Base-by-base conservation (phyloP, 1,139 yeast species). In the Blastobotrys petasosporus region DNA sequence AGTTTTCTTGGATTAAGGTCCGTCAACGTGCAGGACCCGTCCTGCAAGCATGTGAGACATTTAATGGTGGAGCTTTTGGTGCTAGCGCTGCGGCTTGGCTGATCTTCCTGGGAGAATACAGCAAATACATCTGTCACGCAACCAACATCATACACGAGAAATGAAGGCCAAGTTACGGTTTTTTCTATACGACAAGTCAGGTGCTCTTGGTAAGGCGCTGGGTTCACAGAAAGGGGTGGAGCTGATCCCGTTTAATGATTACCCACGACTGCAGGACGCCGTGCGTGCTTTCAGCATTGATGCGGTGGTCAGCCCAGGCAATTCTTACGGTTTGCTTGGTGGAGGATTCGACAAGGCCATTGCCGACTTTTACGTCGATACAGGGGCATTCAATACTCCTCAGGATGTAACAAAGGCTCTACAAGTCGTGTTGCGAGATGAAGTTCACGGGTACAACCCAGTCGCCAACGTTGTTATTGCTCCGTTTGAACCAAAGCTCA, bases 341-440 rank as follows among this genome's bases (percentile, higher is more conserved):
- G 81, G 80, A 2, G 80, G 80, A 1, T 71, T 76, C 52, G 80
- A 76, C 57, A 54, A 64, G 30, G 73, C 70, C 0, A 52, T 76
- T 16, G 66, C 70, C 11, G 47, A 59, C 7, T 63, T 64, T 47
- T 72, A 68, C 51, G 63, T 32, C 28, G 37, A 42, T 6, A 17
- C 13, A 4, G 32, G 17, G 9, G 33, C 30, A 41, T 48, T 54
- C 39, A 59, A 60, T 45, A 39, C 51, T 17, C 58, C 56, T 2
- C 36, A 32, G 32, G 42, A 37, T 10, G 41, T 48, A 11, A 49
- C 54, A 1, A n/a, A 30, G 7, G 52, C 49, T 16, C 49, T 65
- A 1, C 67, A 61, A 36, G 30, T 37, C 4, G 48, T 47, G 12
- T 46, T 65, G 17, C 43, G 47, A 9, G 35, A 40, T 11, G 43